A percentile compares a stretch with the other conserved stretches of the same genome.
phyloP scores from a whole-genome alignment of 345 rosid species.

The Iberis pinnata region DNA sequence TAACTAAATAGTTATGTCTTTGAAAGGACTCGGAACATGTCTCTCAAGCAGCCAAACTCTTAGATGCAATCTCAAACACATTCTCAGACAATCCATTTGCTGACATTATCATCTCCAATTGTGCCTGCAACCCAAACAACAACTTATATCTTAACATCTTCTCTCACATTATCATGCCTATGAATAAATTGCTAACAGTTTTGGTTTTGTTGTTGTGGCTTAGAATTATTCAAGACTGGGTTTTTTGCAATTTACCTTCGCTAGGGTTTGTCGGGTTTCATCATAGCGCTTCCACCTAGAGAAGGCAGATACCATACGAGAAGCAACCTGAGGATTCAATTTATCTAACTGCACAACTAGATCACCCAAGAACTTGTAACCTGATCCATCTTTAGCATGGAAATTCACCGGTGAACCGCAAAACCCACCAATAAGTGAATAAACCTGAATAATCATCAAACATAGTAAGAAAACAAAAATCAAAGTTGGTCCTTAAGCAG shows the following conservation, averaged over 20 bases:
- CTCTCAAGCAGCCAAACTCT: slow-evolving; percentile 68
- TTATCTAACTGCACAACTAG: slow-evolving; percentile 83
- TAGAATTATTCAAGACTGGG: not conserved
- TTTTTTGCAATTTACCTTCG: slow-evolving; percentile 51
- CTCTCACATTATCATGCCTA: not conserved
- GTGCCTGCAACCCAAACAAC: slow-evolving; percentile 48
- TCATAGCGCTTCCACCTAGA: slow-evolving; percentile 96
- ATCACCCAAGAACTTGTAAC: slow-evolving; percentile 92
- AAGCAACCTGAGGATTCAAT: slow-evolving; percentile 94
- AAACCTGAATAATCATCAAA: slow-evolving; percentile 41
- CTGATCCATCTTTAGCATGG: slow-evolving; percentile 94
- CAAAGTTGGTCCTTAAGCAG: not conserved
- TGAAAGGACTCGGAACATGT: not conserved
- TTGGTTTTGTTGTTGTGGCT: too few relatives aligned
- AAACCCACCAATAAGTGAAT: slow-evolving; percentile 82
- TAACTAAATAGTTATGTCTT: slow-evolving; percentile 6
- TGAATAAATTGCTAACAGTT: too few relatives aligned
- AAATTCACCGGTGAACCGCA: slow-evolving; percentile 80
- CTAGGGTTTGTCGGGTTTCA: slow-evolving; percentile 69
- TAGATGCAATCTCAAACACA: slow-evolving; percentile 87
- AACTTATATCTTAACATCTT: not conserved
- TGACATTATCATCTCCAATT: slow-evolving; percentile 89
- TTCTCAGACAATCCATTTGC: slow-evolving; percentile 89
- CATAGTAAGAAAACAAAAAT: not conserved
- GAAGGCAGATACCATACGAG: slow-evolving; percentile 92